Evolutionary conservation across 495 filamentous ascomycete genomes (phyloP), one percentile per base, ranked within the genome.

Genomic region (Lasiosphaeria hispida): DNA sequence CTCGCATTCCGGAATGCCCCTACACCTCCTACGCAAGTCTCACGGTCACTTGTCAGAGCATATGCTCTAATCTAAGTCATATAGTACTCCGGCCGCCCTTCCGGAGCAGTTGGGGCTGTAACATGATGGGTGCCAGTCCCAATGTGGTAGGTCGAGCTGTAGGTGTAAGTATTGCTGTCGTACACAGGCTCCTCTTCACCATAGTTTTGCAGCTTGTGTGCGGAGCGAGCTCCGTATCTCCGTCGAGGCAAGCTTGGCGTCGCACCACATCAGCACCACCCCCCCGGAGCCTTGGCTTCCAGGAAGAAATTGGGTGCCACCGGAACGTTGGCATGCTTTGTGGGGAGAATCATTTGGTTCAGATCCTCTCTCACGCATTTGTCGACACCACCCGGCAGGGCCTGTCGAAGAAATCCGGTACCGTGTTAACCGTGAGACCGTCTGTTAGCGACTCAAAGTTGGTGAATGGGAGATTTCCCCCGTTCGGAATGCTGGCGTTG

Each of bases 151-250:
- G 64, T 73, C 19, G 75, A 68, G 48, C 65, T 75, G 43, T 75
- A 68, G 17, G 61, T 50, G 33, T 64, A 62, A 7, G 58, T 37
- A 40, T 78, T 77, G 49, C 65, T 64, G 63, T 80, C 74, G 54
- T 74, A 79, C 7, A 55, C 55, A 0, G 68, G 67, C 55, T 74
- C 61, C 14, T 68, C 63, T 23, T 66, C 34, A 56, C 63, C 60
- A 48, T 78, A 80, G 56, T 68, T 76, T 63, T 76, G 71, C 50
- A 82, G 68, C 34, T 48, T 55, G 45, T 74, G 72, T 66, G 80
- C 79, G 34, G 55, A 75, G 51, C 75, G 74, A 23, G 74, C 76
- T 10, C 77, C 78, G n/a, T 75, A 49, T 9, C 77, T 15, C 77
- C 76, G 55, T 76, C 64, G 61, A 75, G 69, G 42, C 57, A 66